A percentile compares a stretch with the other conserved stretches of the same genome.
Conservation (phyloP, 805 yeast species). For the Kodamaea sagamina region DNA sequence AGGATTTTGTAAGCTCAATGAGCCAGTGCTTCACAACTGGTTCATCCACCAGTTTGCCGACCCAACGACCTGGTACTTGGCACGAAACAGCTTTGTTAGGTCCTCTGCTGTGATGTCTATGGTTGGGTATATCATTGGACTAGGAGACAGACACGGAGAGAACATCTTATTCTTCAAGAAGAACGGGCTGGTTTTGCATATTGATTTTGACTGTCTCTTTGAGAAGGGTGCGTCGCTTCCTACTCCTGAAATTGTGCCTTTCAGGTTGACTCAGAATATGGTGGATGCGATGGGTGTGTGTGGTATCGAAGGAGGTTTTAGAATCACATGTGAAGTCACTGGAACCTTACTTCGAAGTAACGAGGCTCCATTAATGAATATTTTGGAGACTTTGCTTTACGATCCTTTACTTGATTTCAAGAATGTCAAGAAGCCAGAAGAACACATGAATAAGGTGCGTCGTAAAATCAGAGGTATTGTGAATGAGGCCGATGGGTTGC, state of each 20-base stretch:
- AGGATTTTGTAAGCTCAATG: constrained; percentile 38
- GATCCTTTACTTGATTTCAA: constrained; percentile 90
- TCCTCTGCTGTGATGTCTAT: constrained; percentile 96
- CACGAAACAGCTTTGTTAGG: constrained; percentile 71
- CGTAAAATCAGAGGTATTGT: constrained; percentile 82
- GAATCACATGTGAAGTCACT: constrained; percentile 84
- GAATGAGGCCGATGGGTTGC: constrained; percentile 74
- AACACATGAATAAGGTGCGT: constrained; percentile 69
- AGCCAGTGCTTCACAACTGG: constrained; percentile 85
- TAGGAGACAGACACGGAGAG: constrained; percentile 97
- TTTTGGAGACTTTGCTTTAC: constrained; percentile 86
- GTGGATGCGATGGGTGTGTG: constrained; percentile 87
- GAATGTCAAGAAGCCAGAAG: constrained; percentile 53
- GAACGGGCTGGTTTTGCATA: constrained; percentile 83
- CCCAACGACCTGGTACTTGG: constrained; percentile 82
- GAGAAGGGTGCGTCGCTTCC: constrained; percentile 75
- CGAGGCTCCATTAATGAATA: constrained; percentile 84
- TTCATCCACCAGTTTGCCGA: constrained; percentile 86
- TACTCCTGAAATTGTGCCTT: constrained; percentile 93
- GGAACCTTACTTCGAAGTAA: constrained; percentile 68
- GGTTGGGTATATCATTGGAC: constrained; percentile 78
- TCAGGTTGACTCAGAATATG: constrained; percentile 84
- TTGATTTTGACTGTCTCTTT: constrained; percentile 94
- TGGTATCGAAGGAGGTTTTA: constrained; percentile 87
- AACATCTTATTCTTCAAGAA: constrained; percentile 73